A percentile compares a stretch with the other conserved stretches of the same genome.
phyloP scores from a whole-genome alignment of 495 filamentous ascomycete genomes.

The Choiromyces venosus region DNA sequence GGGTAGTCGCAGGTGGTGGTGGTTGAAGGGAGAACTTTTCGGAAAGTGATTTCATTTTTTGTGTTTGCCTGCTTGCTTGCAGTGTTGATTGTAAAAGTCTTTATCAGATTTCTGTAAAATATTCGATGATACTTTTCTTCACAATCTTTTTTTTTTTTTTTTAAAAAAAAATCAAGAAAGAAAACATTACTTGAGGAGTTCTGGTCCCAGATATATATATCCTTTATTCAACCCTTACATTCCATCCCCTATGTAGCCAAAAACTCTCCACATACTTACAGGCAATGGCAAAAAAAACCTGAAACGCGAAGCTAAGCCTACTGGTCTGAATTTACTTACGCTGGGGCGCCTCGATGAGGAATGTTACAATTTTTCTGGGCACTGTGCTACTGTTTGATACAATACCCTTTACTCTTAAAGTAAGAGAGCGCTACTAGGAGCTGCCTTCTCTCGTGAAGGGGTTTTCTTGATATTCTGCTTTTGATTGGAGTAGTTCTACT shows the following conservation, averaged over 20 bases:
- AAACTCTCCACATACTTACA: background rate
- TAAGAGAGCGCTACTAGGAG: background rate
- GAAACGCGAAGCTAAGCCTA: background rate
- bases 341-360: background rate
- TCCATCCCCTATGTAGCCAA: background rate
- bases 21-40: background rate
- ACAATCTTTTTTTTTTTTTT: background rate
- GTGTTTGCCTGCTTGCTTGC: no score
- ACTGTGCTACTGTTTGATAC: background rate
- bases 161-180: background rate
- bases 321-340: background rate
- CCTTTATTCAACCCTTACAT: background rate
- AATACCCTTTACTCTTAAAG: background rate
- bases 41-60: background rate
- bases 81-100: background rate
- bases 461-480: background rate
- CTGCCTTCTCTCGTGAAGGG: background rate
- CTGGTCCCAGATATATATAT: background rate
- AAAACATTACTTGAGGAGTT: background rate
- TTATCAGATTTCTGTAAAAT: background rate
- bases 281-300: background rate
- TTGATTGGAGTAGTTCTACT: background rate
- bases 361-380: background rate
- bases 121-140: background rate
- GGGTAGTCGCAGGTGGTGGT: slow-evolving; percentile 3